phyloP scores from a whole-genome alignment of 2,329 filamentous ascomycete species.

The Chaetomiaceae sp. region DNA sequence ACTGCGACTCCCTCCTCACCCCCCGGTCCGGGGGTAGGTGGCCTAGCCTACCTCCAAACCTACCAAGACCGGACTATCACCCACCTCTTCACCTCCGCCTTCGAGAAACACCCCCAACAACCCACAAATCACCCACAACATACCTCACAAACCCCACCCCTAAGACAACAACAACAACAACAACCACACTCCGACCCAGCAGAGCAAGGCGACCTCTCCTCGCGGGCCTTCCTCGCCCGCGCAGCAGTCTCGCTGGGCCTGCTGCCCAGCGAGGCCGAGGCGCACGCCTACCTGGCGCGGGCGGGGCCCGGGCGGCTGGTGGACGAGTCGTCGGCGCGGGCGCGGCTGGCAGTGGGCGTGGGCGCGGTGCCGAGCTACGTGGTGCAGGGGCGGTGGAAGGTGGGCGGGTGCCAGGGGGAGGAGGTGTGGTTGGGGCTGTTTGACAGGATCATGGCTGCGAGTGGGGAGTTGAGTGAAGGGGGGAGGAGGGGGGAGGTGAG shows the following conservation, averaged over 20 bases:
- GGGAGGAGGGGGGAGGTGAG: too few relatives aligned
- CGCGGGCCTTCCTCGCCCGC: conserved; percentile 33
- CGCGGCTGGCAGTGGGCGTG: conserved; percentile 35
- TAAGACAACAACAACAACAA: too few relatives aligned
- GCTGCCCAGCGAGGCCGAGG: conserved; percentile 18
- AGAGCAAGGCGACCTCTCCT: conserved; percentile 37
- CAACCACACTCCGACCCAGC: too few relatives aligned
- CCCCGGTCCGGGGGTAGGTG: too few relatives aligned
- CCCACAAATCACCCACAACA: too few relatives aligned
- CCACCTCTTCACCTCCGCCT: conserved; percentile 37
- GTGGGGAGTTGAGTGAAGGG: too few relatives aligned
- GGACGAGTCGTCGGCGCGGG: background rate
- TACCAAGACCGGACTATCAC: background rate
- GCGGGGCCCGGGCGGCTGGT: background rate
- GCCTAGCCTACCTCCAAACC: background rate
- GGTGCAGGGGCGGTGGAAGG: conserved; percentile 59
- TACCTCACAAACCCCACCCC: too few relatives aligned
- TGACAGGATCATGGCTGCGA: too few relatives aligned
- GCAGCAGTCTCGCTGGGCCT: conserved; percentile 30
- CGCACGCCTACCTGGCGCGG: conserved; percentile 24
- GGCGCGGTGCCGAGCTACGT: conserved; percentile 68
- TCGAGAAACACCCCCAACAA: too few relatives aligned
- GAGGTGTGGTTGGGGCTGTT: conserved; percentile 62
- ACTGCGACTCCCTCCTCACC: background rate
- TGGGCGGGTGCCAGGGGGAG: conserved; percentile 66